Evolutionary conservation across 495 filamentous ascomycete species (phyloP).

Genomic region (Saxispiralis lemnorum): DNA sequence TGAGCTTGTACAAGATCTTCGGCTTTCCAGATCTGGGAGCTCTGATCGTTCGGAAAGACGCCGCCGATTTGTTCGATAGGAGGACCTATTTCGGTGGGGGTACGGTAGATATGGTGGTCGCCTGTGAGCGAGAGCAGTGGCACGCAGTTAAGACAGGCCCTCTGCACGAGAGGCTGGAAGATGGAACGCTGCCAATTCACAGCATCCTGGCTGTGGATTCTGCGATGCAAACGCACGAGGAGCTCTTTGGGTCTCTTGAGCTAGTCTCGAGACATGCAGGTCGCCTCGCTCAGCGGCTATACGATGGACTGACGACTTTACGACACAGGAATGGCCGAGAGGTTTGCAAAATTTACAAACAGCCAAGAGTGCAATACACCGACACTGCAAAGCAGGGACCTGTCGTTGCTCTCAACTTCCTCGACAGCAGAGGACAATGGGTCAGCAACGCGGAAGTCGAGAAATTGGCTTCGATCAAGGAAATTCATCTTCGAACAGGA

Average conservation of each 20-base stretch:
- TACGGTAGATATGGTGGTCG: slow-evolving; percentile 66
- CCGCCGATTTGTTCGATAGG: slow-evolving; percentile 37
- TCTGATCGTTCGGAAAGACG: slow-evolving; percentile 59
- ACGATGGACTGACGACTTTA: slow-evolving; percentile 39
- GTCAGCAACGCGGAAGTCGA: slow-evolving; percentile 70
- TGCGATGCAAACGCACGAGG: slow-evolving; percentile 50
- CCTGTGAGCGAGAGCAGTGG: slow-evolving; percentile 43
- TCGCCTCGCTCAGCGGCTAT: slow-evolving; percentile 42
- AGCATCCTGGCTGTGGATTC: slow-evolving; percentile 64
- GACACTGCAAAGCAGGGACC: slow-evolving; percentile 44
- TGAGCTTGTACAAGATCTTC: slow-evolving; percentile 95
- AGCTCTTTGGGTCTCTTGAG: slow-evolving; percentile 52
- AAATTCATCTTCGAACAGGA: slow-evolving; percentile 68
- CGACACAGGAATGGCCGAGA: slow-evolving; percentile 47
- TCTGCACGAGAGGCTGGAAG: slow-evolving; percentile 70
- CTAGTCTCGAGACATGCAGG: slow-evolving; percentile 58
- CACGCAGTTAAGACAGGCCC: slow-evolving; percentile 52
- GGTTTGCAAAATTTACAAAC: slow-evolving; percentile 52
- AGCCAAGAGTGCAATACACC: slow-evolving; percentile 24
- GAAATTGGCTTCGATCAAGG: slow-evolving; percentile 57
- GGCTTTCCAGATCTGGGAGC: slow-evolving; percentile 86
- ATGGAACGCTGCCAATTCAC: slow-evolving; percentile 80
- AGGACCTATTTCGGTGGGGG: slow-evolving; percentile 86
- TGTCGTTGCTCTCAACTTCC: slow-evolving; percentile 68
- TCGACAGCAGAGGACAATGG: slow-evolving; percentile 48